Conservation (phyloP, 1,284 basidiomycete species). For the Sparassis latifolia region DNA sequence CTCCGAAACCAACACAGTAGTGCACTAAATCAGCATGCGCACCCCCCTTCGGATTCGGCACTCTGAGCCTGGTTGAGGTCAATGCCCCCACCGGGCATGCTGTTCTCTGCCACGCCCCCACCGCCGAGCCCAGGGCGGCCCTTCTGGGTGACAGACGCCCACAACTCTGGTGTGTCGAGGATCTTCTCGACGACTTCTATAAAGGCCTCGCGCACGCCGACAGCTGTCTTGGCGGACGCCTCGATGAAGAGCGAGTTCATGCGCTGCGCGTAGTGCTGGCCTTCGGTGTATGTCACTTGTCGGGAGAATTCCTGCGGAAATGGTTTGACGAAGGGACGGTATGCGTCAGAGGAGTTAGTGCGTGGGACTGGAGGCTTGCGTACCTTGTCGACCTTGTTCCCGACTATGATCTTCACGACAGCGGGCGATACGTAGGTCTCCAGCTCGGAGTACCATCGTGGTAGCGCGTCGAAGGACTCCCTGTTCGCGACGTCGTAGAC, state of each 20-base stretch:
- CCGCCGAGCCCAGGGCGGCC: conserved; percentile 1
- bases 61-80: too few species aligned
- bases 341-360: not conserved
- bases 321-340: not conserved
- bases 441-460: conserved; percentile 91
- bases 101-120: conserved; percentile 10
- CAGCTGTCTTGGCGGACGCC: conserved; percentile 81
- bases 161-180: conserved; percentile 63
- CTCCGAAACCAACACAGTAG: too few species aligned
- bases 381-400: conserved; percentile 95
- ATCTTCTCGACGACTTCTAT: conserved; percentile 70
- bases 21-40: too few species aligned
- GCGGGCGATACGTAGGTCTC: conserved; percentile 86
- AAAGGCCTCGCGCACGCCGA: conserved; percentile 79
- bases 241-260: conserved; percentile 86
- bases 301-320: conserved; percentile 74
- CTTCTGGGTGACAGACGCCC: conserved; percentile 32
- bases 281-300: conserved; percentile 80
- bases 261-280: conserved; percentile 71
- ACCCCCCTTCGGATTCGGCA: too few species aligned
- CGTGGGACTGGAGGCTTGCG: conserved; percentile 6
- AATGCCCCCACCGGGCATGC: conserved; percentile 28
- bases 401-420: conserved; percentile 93
- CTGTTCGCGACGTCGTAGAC: conserved; percentile 94
- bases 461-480: conserved; percentile 87